Conservation (phyloP, 768 basidiomycete species). For the Leucocoprinus leucothites region DNA sequence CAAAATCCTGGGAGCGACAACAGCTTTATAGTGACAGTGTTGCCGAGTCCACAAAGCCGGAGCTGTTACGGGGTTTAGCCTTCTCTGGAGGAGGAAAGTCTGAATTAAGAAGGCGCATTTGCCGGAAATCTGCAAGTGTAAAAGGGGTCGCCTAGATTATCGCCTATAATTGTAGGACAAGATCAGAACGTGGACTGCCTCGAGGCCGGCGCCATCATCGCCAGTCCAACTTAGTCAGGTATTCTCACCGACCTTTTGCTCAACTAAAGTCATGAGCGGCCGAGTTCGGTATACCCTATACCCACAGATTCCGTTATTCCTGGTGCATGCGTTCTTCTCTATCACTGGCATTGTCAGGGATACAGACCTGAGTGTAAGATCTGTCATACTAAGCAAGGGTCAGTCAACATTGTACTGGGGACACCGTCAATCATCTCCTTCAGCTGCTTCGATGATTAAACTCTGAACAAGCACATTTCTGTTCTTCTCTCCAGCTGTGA, state of each 20-base stretch:
- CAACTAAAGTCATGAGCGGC: constrained; percentile 9
- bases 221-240: neutral
- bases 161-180: constrained; percentile 29
- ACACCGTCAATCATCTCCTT: neutral
- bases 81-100: constrained; percentile 20
- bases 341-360: neutral
- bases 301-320: constrained; percentile 1
- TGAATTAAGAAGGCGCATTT: constrained; percentile 28
- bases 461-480: constrained; percentile 1
- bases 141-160: constrained; percentile 31
- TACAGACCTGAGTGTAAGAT: neutral
- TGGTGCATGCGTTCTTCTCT: neutral
- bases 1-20: constrained; percentile 19
- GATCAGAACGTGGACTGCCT: constrained; percentile 49
- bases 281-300: constrained; percentile 13
- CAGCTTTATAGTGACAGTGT: constrained; percentile 33
- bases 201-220: constrained; percentile 28
- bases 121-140: constrained; percentile 26
- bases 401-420: neutral
- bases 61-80: constrained; percentile 28
- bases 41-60: constrained; percentile 26
- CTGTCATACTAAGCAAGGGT: too few relatives aligned
- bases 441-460: neutral
- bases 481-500: neutral
- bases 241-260: constrained; percentile 4